These are phyloP conservation scores for Corynespora cassiicola DNA, from an alignment of 2,329 filamentous ascomycete species.

Conservation along the genomic window DNA sequence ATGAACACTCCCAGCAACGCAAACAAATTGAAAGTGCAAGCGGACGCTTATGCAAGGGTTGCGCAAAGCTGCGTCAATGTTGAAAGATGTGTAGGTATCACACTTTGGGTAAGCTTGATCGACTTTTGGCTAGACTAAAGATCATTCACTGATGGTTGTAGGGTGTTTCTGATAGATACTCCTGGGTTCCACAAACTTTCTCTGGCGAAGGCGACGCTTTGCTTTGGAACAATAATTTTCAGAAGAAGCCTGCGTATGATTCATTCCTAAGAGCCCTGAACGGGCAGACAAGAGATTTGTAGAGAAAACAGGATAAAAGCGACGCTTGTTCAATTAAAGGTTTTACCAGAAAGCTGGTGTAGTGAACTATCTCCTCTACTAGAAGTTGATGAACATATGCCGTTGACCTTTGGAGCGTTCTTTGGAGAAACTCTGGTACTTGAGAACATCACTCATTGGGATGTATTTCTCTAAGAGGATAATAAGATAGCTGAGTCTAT, in stretches of 20 bases:
- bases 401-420: too few relatives aligned
- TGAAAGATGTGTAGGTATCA: constrained; percentile 44
- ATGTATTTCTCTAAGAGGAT: too few relatives aligned
- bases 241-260: constrained; percentile 41
- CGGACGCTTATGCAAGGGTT: constrained; percentile 52
- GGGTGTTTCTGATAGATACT: constrained; percentile 45
- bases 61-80: constrained; percentile 43
- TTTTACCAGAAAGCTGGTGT: too few relatives aligned
- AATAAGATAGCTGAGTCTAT: too few relatives aligned
- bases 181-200: constrained; percentile 46
- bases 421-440: too few relatives aligned
- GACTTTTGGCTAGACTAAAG: background rate
- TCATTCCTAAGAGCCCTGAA: constrained; percentile 30
- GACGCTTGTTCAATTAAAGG: too few relatives aligned
- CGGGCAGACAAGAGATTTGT: too few relatives aligned
- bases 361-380: too few relatives aligned
- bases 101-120: constrained; percentile 51
- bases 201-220: constrained; percentile 41
- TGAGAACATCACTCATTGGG: too few relatives aligned
- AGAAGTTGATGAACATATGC: too few relatives aligned
- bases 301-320: too few relatives aligned
- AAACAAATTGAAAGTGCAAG: constrained; percentile 53
- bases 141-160: constrained; percentile 6
- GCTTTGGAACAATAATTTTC: constrained; percentile 36
- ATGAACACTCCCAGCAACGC: constrained; percentile 52